Base-by-base conservation (phyloP, 345 rosid genomes). In the Gossypium australe region DNA sequence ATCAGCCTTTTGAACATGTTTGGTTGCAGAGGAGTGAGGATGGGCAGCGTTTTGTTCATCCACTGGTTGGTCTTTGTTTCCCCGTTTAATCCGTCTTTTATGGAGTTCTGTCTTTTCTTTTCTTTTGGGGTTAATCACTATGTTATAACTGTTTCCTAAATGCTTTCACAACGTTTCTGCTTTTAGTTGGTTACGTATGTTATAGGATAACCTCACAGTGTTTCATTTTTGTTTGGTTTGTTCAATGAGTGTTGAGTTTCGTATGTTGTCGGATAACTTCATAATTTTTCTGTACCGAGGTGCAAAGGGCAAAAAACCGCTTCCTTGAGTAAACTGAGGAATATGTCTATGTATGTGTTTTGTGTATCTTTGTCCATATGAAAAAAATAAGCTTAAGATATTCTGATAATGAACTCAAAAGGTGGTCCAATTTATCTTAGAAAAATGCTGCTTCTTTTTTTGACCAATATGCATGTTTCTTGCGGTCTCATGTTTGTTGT, bases 1-100 rank as follows among this genome's bases (percentile, higher is more conserved):
- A 89, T 83, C 78, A 72, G 75, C 91, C 91, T 0, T 92, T 94
- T 76, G 86, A 88, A 43, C 98, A 94, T 82, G 87, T 91, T 75
- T 91, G 90, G 96, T 65, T 94, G 87, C 82, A 86, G 79, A 88
- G 52, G 82, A 86, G 83, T 71, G 95, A 87, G n/a, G 94, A 92
- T n/a, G 87, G 81, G 49, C 77, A 69, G 73, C 80, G 76, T 9
- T 82, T 83, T 70, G 73, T 91, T 88, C 98, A 94, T 83, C 97
- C 97, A 14, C 80, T 92, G 91, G 97, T 92, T 79, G 74, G 90
- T 86, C 53, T 53, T 62, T 70, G 74, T 9, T 12, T 7, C 41
- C 41, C 41, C 41, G 65, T 76, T 48, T 18, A 12, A 44, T 41
- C 11, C 65, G 18, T 11, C 70, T 10, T 61, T 61, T 52, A 13